phyloP scores from a whole-genome alignment of 495 filamentous ascomycete genomes.

The Penicillium chermesinum region DNA sequence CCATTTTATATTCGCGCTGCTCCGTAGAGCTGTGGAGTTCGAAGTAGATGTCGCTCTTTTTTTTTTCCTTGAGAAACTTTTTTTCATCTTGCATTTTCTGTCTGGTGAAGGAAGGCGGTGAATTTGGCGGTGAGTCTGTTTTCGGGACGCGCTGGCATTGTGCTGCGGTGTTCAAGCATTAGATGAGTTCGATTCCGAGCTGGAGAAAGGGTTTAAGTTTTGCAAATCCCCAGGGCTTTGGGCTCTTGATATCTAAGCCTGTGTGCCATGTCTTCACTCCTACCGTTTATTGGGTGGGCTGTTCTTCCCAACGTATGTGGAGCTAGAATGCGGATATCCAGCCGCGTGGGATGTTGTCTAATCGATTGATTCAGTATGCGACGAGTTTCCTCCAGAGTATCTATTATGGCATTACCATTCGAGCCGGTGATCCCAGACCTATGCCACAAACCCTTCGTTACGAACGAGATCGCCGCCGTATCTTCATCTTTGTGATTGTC shows the following conservation, averaged over 20 bases:
- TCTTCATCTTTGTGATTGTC: constrained; percentile 75
- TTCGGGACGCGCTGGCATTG: constrained; percentile 3
- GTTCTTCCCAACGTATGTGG: constrained; percentile 68
- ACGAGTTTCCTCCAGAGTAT: constrained; percentile 73
- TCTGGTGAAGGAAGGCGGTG: constrained; percentile 30
- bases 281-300: constrained; percentile 76
- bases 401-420: constrained; percentile 86
- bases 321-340: constrained; percentile 1
- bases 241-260: not conserved
- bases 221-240: not conserved
- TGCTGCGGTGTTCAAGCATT: not conserved
- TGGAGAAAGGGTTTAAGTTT: not conserved
- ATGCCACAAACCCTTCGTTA: constrained; percentile 64
- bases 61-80: constrained; percentile 28
- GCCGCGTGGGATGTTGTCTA: not conserved
- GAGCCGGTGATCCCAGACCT: constrained; percentile 81
- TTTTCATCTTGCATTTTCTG: constrained; percentile 24
- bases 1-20: constrained; percentile 32
- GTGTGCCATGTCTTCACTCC: constrained; percentile 36
- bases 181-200: not conserved
- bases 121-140: constrained; percentile 24
- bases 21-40: constrained; percentile 15
- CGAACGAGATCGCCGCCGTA: constrained; percentile 66
- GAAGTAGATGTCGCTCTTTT: constrained; percentile 8
- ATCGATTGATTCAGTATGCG: constrained; percentile 51